phyloP scores from a whole-genome alignment of 2,329 filamentous ascomycete genomes.

The Fusarium nygamai region DNA sequence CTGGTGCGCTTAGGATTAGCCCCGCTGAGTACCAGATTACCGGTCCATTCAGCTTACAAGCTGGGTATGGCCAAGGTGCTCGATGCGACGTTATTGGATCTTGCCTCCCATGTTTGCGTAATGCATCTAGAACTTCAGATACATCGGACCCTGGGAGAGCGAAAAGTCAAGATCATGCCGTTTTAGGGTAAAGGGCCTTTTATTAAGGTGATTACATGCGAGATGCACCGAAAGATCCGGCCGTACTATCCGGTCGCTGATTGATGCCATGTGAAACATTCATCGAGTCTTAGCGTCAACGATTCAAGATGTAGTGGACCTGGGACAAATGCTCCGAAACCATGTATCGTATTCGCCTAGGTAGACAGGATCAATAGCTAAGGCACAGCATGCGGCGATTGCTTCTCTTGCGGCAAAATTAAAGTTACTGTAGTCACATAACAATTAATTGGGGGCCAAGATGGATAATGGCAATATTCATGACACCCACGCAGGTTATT shows the following conservation, averaged over 20 bases:
- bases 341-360: no score
- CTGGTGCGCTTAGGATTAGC: not conserved
- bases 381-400: not conserved
- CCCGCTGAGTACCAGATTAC: not conserved
- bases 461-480: not conserved
- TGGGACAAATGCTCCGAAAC: not conserved
- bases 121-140: not conserved
- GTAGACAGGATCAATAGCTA: rapidly evolving
- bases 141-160: not conserved
- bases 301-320: not conserved
- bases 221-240: not conserved
- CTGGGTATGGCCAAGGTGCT: not conserved
- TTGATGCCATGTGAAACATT: not conserved
- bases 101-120: not conserved
- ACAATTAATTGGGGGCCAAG: not conserved
- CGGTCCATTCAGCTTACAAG: not conserved
- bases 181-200: not conserved
- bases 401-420: not conserved
- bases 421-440: rapidly evolving
- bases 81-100: not conserved
- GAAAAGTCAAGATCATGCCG: not conserved
- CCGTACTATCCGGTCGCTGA: not conserved
- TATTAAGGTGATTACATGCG: not conserved
- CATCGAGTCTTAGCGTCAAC: not conserved
- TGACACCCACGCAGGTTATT: no score